Evolutionary conservation across 2,329 filamentous ascomycete species (phyloP).

Genomic region (Bipolaris cookei): DNA sequence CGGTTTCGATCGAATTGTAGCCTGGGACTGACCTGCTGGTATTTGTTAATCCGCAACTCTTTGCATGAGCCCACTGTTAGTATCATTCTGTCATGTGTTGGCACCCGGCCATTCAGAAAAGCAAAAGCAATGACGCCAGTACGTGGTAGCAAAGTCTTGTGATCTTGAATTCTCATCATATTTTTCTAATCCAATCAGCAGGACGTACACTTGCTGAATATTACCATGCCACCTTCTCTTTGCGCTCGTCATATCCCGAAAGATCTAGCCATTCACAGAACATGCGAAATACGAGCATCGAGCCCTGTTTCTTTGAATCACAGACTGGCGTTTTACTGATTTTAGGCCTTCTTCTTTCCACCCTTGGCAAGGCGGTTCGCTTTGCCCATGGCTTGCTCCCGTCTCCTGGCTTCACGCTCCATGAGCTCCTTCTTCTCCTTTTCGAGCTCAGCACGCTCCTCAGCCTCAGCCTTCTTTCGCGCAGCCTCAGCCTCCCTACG

Average conservation of each 20-base stretch:
- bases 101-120: not conserved
- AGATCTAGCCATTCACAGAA: slow-evolving; percentile 26
- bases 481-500: slow-evolving; percentile 83
- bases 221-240: slow-evolving; percentile 12
- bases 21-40: not conserved
- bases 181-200: slow-evolving; percentile 14
- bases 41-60: not conserved
- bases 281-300: not conserved
- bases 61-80: not conserved
- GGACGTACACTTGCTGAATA: slow-evolving; percentile 3
- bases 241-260: slow-evolving; percentile 1
- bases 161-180: slow-evolving; percentile 6
- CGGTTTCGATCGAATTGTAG: not conserved
- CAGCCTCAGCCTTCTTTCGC: slow-evolving; percentile 73
- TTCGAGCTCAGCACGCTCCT: slow-evolving; percentile 62
- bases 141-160: not conserved
- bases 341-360: slow-evolving; percentile 49
- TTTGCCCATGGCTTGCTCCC: slow-evolving; percentile 53
- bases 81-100: not conserved
- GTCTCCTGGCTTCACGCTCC: slow-evolving; percentile 56
- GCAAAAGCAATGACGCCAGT: not conserved
- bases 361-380: slow-evolving; percentile 53
- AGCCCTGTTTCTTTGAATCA: not conserved
- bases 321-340: not conserved
- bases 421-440: slow-evolving; percentile 60